phyloP scores from a whole-genome alignment of 2,329 filamentous ascomycete genomes.

The Trichoderma guizhouense region DNA sequence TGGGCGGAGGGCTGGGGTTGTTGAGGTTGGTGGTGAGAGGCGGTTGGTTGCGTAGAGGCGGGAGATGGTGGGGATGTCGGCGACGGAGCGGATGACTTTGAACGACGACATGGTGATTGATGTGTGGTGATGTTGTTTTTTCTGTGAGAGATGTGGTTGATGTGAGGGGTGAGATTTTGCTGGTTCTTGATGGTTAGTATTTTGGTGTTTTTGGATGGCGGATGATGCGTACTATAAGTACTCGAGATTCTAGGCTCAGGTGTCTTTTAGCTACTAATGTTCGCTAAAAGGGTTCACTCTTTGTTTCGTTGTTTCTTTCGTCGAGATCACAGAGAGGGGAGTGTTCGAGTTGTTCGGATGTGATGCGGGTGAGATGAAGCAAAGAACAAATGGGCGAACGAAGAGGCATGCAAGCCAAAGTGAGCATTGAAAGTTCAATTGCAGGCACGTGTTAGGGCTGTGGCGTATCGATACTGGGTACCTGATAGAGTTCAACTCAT shows the following conservation, averaged over 20 bases:
- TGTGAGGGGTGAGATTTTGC: neutral
- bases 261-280: neutral
- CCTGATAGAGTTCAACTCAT: neutral
- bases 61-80: conserved; percentile 60
- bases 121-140: neutral
- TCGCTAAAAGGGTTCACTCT: too few relatives aligned
- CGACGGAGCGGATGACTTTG: conserved; percentile 24
- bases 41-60: conserved; percentile 55
- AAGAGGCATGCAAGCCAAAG: neutral
- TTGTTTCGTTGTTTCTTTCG: neutral
- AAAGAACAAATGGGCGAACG: neutral
- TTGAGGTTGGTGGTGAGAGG: conserved; percentile 34
- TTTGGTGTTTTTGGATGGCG: neutral
- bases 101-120: neutral
- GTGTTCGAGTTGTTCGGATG: neutral
- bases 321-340: neutral
- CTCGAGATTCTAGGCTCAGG: neutral
- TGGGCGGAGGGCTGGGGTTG: conserved; percentile 21
- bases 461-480: neutral
- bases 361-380: neutral
- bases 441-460: neutral
- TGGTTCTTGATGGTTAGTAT: neutral
- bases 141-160: neutral
- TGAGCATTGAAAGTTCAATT: neutral
- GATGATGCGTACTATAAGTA: neutral